Evolutionary conservation across 192 early-diverging fungal species (phyloP).

Genomic region (Coemansia sp.): DNA sequence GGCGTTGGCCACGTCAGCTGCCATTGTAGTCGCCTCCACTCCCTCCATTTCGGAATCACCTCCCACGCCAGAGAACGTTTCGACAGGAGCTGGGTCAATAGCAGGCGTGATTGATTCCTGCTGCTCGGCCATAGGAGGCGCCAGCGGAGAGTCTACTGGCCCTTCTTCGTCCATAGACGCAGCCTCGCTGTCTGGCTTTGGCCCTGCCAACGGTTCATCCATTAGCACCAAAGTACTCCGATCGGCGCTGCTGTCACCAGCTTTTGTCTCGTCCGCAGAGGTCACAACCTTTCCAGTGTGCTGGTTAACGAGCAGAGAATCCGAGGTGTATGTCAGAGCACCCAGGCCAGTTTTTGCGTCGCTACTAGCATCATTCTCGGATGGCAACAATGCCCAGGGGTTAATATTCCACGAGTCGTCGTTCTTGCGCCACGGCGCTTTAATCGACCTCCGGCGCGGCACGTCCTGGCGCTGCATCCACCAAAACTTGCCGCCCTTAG

Average conservation of each 20-base stretch:
- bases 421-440: slow-evolving; percentile 54
- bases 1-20: neutral
- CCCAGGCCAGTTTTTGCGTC: slow-evolving; percentile 4
- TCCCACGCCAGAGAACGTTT: neutral
- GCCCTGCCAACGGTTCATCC: neutral
- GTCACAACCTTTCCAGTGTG: slow-evolving; percentile 20
- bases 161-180: neutral
- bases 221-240: slow-evolving; percentile 2
- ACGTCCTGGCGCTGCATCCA: slow-evolving; percentile 55
- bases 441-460: slow-evolving; percentile 53
- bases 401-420: slow-evolving; percentile 58
- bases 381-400: slow-evolving; percentile 1
- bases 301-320: slow-evolving; percentile 32
- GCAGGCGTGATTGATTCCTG: neutral
- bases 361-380: neutral
- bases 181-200: neutral
- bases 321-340: slow-evolving; percentile 40
- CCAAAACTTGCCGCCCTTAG: slow-evolving; percentile 34
- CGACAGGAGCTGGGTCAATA: neutral
- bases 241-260: neutral
- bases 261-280: neutral
- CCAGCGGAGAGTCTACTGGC: neutral
- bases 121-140: neutral
- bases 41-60: slow-evolving; percentile 4
- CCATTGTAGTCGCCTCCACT: slow-evolving; percentile 1